A percentile compares a stretch with the other conserved stretches of the same genome.
These are phyloP conservation scores for Saraca asoca DNA, from an alignment of 331 rosid genomes.

Conservation along the genomic window DNA sequence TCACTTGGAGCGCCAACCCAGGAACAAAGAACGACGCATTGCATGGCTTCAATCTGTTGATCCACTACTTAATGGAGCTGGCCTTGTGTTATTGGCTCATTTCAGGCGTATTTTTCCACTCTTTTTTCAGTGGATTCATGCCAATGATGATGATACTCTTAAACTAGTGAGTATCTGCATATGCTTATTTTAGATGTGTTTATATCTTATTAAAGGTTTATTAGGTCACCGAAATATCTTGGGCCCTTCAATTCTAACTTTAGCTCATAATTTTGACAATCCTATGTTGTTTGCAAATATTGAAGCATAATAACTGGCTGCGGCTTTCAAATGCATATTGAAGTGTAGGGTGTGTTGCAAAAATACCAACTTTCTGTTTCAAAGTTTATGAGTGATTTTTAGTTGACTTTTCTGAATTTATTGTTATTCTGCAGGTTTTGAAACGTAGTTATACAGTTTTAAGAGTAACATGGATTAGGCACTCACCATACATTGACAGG, in stretches of 20 bases:
- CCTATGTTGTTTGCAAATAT: neutral
- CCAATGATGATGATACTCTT: constrained; percentile 85
- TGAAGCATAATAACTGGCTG: constrained; percentile 18
- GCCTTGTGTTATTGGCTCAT: constrained; percentile 79
- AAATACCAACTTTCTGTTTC: neutral
- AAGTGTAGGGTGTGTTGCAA: neutral
- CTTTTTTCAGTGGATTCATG: constrained; percentile 88
- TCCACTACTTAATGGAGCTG: constrained; percentile 61
- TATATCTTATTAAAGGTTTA: constrained; percentile 1
- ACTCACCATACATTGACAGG: constrained; percentile 77
- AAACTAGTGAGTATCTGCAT: constrained; percentile 58
- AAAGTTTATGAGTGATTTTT: neutral
- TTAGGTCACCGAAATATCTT: constrained; percentile 10
- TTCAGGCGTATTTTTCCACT: constrained; percentile 86
- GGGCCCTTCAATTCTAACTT: no score
- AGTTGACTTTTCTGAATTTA: neutral
- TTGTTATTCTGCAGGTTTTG: constrained; percentile 63
- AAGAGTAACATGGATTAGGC: constrained; percentile 87
- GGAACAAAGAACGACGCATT: constrained; percentile 83
- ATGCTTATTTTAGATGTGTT: neutral
- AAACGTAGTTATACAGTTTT: constrained; percentile 54
- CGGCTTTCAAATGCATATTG: constrained; percentile 4
- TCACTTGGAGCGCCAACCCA: constrained; percentile 95
- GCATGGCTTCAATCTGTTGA: constrained; percentile 76
- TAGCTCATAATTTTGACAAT: constrained; percentile 17